phyloP scores from a whole-genome alignment of 2,329 filamentous ascomycete genomes.

The Apiospora hydei region DNA sequence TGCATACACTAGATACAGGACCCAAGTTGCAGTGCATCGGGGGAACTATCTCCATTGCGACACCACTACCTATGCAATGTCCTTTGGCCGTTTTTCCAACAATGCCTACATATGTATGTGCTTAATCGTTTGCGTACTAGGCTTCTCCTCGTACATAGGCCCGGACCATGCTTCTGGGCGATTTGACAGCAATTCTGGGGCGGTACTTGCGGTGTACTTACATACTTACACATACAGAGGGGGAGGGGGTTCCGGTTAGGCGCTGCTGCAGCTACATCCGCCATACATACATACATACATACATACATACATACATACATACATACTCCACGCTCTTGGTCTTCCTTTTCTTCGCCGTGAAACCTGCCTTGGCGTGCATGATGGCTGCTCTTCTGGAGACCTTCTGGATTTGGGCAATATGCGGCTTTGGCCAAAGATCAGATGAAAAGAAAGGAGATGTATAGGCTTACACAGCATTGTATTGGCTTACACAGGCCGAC shows the following conservation, averaged over 20 bases:
- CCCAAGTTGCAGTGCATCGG: slow-evolving; percentile 10
- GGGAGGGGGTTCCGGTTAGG: background rate
- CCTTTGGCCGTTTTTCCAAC: background rate
- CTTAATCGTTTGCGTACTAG: background rate
- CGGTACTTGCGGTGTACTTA: slow-evolving; percentile 4
- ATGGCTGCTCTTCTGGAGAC: slow-evolving; percentile 9
- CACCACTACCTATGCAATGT: background rate
- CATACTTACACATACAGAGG: background rate
- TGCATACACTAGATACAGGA: background rate
- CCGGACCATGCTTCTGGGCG: background rate
- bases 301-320: background rate
- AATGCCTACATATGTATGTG: background rate
- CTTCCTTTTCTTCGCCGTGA: background rate
- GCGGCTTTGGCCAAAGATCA: slow-evolving; percentile 2
- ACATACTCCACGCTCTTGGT: background rate
- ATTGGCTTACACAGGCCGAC: background rate
- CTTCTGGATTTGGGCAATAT: slow-evolving; percentile 18
- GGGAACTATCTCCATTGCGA: background rate
- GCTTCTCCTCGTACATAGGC: background rate
- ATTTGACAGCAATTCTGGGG: slow-evolving; percentile 11
- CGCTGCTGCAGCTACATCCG: background rate
- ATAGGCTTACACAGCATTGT: background rate
- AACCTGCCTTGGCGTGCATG: slow-evolving; percentile 10
- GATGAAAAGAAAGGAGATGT: background rate
- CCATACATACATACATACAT: background rate